Base-by-base conservation (phyloP, 345 rosid genomes). In the Litchi chinensis region DNA sequence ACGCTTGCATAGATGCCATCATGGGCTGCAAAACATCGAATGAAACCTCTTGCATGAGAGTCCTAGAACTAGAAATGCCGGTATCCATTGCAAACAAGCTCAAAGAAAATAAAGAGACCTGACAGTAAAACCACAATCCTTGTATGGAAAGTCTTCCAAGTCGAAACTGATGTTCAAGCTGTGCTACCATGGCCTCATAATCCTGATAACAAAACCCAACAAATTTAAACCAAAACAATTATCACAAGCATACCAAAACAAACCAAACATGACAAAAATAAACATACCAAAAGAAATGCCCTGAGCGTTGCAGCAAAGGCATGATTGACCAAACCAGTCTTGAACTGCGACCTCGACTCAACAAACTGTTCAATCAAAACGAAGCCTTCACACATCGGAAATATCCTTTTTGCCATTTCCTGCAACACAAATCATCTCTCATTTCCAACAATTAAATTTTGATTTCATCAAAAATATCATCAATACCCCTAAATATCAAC, bases 111-210 rank as follows among this genome's bases (percentile, higher is more conserved):
- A 52, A 60, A 21, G 22, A 21, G 28, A 94, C 97, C 98, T 96
- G 99, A 87, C 98, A 94, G 85, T 94, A 96, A 90, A 96, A 94
- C 99, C 97, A 94, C 84, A 96, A 88, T 79, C 97, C 99, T 86
- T 94, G 99, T 62, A 96, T 86, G 76, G 99, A 93, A 78, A 96
- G 98, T 84, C 94, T 91, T 85, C 95, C 97, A 68, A 94, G 94
- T 82, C 97, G 92, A 85, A 96, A 96, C 79, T 94, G 99, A 81
- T 96, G 99, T 82, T 96, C 99, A 73, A 96, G 92, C 76, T 96
- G 98, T 11, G 99, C 97, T 73, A 93, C 95, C 99, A 92, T 91
- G 77, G 97, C 97, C 87, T 89, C 91, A 72, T 88, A 94, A 82
- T 94, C 98, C 99, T 96, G 86, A 80, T 26, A 56, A 83, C 75